phyloP scores from a whole-genome alignment of 495 filamentous ascomycete species.

The Penicillium samsonianum region DNA sequence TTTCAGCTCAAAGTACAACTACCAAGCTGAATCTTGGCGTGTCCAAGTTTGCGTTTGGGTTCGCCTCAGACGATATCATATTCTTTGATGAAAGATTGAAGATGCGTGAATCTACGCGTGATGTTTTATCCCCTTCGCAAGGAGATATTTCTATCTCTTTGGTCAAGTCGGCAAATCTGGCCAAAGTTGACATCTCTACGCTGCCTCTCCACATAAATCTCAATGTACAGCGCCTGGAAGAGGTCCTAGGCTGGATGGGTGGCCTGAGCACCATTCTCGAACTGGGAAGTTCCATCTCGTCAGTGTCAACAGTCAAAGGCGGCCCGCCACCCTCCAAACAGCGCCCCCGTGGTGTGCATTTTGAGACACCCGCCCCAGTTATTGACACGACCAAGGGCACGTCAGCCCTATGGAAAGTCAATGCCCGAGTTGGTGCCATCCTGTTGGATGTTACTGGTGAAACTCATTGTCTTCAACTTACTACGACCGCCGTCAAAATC shows the following conservation, averaged over 20 bases:
- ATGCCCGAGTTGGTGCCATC: slow-evolving; percentile 75
- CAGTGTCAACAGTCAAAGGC: slow-evolving; percentile 59
- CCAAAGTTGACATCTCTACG: slow-evolving; percentile 73
- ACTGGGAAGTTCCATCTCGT: slow-evolving; percentile 79
- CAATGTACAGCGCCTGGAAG: slow-evolving; percentile 80
- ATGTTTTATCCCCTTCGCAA: slow-evolving; percentile 57
- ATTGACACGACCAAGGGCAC: slow-evolving; percentile 22
- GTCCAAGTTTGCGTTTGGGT: slow-evolving; percentile 71
- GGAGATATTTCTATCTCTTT: slow-evolving; percentile 67
- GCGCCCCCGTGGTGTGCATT: slow-evolving; percentile 66
- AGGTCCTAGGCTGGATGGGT: slow-evolving; percentile 84
- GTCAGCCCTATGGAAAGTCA: slow-evolving; percentile 62
- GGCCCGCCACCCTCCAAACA: slow-evolving; percentile 31
- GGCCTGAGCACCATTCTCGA: slow-evolving; percentile 91
- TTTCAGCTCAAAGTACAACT: slow-evolving; percentile 23
- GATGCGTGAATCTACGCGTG: slow-evolving; percentile 71
- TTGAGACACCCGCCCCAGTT: slow-evolving; percentile 50
- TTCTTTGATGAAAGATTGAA: slow-evolving; percentile 67
- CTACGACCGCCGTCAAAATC: slow-evolving; percentile 78
- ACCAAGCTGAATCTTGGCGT: slow-evolving; percentile 42
- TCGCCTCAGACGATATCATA: slow-evolving; percentile 69
- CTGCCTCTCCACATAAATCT: slow-evolving; percentile 75
- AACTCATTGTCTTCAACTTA: slow-evolving; percentile 69
- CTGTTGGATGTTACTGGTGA: slow-evolving; percentile 72
- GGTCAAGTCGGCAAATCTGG: slow-evolving; percentile 49